These are phyloP conservation scores for Colletotrichum tanaceti DNA, from an alignment of 2,329 filamentous ascomycete genomes.

Conservation along the genomic window DNA sequence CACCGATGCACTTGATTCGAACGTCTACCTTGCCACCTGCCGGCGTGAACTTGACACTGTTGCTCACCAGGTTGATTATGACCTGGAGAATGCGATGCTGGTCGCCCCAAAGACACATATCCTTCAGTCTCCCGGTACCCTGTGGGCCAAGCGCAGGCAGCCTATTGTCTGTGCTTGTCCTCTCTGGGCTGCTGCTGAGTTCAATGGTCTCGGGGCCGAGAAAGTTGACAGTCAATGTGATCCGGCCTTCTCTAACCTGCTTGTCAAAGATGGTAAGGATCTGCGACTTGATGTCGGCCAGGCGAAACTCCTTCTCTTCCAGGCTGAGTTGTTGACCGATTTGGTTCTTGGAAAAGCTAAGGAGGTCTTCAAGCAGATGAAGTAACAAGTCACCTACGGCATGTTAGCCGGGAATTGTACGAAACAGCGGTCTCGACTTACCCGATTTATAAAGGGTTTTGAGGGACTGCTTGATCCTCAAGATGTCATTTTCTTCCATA, in stretches of 20 bases:
- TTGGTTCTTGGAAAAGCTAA: conserved; percentile 96
- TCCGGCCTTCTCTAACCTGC: conserved; percentile 83
- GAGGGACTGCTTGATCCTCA: conserved; percentile 82
- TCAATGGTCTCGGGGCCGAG: conserved; percentile 60
- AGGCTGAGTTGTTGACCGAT: conserved; percentile 85
- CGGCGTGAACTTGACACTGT: conserved; percentile 91
- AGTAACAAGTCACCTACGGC: conserved; percentile 75
- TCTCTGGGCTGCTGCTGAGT: conserved; percentile 44
- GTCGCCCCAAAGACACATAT: conserved; percentile 93
- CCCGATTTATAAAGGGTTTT: conserved; percentile 90
- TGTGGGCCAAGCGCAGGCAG: conserved; percentile 72
- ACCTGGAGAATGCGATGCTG: conserved; percentile 91
- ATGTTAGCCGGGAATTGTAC: conserved; percentile 21
- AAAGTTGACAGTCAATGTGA: conserved; percentile 79
- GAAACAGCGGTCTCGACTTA: conserved; percentile 35
- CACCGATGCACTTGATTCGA: conserved; percentile 78
- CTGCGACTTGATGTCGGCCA: conserved; percentile 87
- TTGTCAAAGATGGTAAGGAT: conserved; percentile 89
- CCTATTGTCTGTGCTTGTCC: conserved; percentile 46
- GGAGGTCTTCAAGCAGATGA: conserved; percentile 86
- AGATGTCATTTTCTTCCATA: conserved; percentile 88
- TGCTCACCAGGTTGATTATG: conserved; percentile 93
- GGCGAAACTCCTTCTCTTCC: conserved; percentile 85
- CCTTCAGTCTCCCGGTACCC: conserved; percentile 77
- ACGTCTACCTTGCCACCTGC: conserved; percentile 79